phyloP scores from a whole-genome alignment of 2,329 filamentous ascomycete genomes.

The Colletotrichum costaricense region DNA sequence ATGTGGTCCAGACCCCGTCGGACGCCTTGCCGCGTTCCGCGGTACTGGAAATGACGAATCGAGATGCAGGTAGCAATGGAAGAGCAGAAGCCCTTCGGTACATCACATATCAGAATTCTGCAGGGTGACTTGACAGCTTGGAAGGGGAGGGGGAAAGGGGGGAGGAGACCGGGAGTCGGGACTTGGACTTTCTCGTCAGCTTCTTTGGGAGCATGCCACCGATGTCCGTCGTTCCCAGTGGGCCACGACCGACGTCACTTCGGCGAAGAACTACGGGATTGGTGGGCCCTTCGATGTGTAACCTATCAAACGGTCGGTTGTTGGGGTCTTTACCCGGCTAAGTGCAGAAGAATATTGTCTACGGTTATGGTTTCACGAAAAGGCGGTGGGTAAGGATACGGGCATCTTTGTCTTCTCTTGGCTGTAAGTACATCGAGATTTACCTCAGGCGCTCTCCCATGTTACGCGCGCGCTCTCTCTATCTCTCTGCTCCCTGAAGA shows the following conservation, averaged over 20 bases:
- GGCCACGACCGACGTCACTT: conserved; percentile 27
- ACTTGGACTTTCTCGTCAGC: neutral
- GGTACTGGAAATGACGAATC: conserved; percentile 20
- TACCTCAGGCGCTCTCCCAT: neutral
- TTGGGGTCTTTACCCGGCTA: neutral
- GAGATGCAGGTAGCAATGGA: neutral
- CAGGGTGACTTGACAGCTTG: conserved; percentile 23
- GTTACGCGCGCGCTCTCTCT: neutral
- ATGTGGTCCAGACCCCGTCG: neutral
- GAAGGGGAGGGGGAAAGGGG: neutral
- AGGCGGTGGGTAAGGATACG: conserved; percentile 7
- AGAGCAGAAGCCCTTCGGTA: neutral
- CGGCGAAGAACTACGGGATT: neutral
- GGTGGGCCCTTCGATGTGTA: neutral
- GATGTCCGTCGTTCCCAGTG: neutral
- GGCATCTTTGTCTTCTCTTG: neutral
- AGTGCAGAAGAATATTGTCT: neutral
- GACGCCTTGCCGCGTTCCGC: conserved; percentile 28
- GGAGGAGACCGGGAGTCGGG: neutral
- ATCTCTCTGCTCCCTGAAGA: neutral
- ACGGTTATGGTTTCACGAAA: neutral
- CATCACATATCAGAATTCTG: conserved; percentile 31
- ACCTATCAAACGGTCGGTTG: neutral
- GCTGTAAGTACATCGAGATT: conserved; percentile 8
- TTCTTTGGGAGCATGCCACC: neutral